Conservation (phyloP, 805 yeast genomes). For the Cyberlindnera meyerae region DNA sequence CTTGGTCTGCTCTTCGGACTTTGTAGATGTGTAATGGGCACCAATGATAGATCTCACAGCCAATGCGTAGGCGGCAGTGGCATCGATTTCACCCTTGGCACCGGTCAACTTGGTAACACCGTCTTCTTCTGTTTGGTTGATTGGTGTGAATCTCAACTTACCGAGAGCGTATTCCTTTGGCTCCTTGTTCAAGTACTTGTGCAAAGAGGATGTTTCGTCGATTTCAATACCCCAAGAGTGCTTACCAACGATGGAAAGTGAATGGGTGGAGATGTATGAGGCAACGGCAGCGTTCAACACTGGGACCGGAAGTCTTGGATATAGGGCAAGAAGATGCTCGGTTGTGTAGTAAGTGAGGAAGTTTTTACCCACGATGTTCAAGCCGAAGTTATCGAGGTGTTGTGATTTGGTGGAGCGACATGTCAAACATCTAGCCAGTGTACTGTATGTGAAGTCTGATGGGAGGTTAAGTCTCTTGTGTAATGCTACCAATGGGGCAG, state of each 20-base stretch:
- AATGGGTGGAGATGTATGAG: conserved; percentile 63
- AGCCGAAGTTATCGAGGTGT: conserved; percentile 68
- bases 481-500: conserved; percentile 73
- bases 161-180: conserved; percentile 66
- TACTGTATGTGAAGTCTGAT: conserved; percentile 47
- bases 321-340: conserved; percentile 65
- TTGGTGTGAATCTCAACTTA: conserved; percentile 48
- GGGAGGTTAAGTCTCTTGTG: conserved; percentile 74
- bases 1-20: conserved; percentile 54
- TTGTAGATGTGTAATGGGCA: conserved; percentile 67
- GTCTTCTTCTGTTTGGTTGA: conserved; percentile 31
- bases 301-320: conserved; percentile 86
- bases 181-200: conserved; percentile 64
- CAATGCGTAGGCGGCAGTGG: conserved; percentile 43
- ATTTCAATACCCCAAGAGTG: conserved; percentile 82
- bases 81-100: conserved; percentile 22
- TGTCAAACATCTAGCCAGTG: conserved; percentile 78
- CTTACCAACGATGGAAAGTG: conserved; percentile 63
- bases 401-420: conserved; percentile 40
- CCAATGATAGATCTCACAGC: conserved; percentile 82
- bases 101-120: conserved; percentile 49
- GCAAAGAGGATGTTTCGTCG: conserved; percentile 59
- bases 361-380: conserved; percentile 78
- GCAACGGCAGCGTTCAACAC: conserved; percentile 73
- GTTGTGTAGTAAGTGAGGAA: conserved; percentile 70